phyloP scores from a whole-genome alignment of 805 yeast genomes.

The Candida incommunis region DNA sequence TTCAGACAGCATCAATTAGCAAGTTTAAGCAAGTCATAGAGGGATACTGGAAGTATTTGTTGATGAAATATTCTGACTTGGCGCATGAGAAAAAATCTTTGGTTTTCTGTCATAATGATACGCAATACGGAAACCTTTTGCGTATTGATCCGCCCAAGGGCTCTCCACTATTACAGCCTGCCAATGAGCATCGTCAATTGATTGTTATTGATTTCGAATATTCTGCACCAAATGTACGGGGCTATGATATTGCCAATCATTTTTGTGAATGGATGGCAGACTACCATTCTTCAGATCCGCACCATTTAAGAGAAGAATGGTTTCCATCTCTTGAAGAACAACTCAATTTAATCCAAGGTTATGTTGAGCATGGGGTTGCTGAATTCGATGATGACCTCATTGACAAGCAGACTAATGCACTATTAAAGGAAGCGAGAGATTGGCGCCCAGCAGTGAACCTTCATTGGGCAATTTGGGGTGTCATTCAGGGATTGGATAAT shows the following conservation, averaged over 20 bases:
- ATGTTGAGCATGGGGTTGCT: constrained; percentile 38
- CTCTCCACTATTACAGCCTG: constrained; percentile 36
- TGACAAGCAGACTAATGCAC: constrained; percentile 31
- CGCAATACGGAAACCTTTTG: constrained; percentile 88
- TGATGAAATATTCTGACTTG: constrained; percentile 29
- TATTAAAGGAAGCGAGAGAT: constrained; percentile 49
- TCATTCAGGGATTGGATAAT: constrained; percentile 56
- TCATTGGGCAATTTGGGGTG: constrained; percentile 87
- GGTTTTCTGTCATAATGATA: constrained; percentile 89
- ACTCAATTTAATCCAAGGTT: constrained; percentile 59
- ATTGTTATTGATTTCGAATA: constrained; percentile 96
- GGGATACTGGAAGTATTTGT: constrained; percentile 51
- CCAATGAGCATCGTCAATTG: constrained; percentile 48
- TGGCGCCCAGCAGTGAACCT: constrained; percentile 78
- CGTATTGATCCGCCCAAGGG: constrained; percentile 36
- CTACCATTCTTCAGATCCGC: constrained; percentile 49
- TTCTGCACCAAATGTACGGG: constrained; percentile 81
- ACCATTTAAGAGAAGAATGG: constrained; percentile 36
- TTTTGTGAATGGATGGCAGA: constrained; percentile 96
- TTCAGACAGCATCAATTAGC: constrained; percentile 8
- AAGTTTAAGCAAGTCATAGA: constrained; percentile 35
- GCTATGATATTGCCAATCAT: constrained; percentile 85
- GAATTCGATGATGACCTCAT: constrained; percentile 22
- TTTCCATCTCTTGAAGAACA: constrained; percentile 64
- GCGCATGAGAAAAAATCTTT: constrained; percentile 31